phyloP scores from a whole-genome alignment of 2,329 filamentous ascomycete genomes.

The Pochonia chlamydosporia region DNA sequence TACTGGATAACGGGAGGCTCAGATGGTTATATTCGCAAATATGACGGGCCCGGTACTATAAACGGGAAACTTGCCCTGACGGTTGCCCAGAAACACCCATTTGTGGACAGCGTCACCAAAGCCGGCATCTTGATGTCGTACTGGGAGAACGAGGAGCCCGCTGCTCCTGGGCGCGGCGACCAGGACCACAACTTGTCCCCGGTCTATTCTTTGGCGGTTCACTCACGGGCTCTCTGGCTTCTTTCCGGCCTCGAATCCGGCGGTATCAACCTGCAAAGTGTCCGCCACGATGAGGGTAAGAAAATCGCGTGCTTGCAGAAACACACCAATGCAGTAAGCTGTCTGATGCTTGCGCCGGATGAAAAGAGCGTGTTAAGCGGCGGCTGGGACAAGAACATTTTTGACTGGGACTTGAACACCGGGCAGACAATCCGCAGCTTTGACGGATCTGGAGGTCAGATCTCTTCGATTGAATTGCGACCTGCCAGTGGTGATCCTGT shows the following conservation, averaged over 20 bases:
- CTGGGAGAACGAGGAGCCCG: conserved; percentile 92
- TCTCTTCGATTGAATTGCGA: conserved; percentile 80
- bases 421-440: conserved; percentile 73
- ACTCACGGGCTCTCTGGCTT: conserved; percentile 86
- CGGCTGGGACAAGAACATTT: conserved; percentile 91
- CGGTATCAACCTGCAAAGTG: conserved; percentile 86
- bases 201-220: conserved; percentile 88
- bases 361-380: conserved; percentile 85
- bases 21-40: conserved; percentile 95
- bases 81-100: conserved; percentile 91
- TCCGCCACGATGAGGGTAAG: conserved; percentile 91
- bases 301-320: conserved; percentile 74
- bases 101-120: conserved; percentile 95
- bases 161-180: conserved; percentile 34
- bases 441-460: conserved; percentile 72
- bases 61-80: conserved; percentile 92
- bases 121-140: conserved; percentile 92
- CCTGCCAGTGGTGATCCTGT: conserved; percentile 71
- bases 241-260: conserved; percentile 87
- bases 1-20: conserved; percentile 93
- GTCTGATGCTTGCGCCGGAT: conserved; percentile 73
- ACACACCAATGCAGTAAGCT: conserved; percentile 88
- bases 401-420: conserved; percentile 92
- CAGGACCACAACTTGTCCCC: conserved; percentile 69
- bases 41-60: conserved; percentile 89